A percentile compares a stretch with the other conserved stretches of the same genome.
Evolutionary conservation across 768 basidiomycete genomes (phyloP).

Genomic region (Lactarius evosmus): DNA sequence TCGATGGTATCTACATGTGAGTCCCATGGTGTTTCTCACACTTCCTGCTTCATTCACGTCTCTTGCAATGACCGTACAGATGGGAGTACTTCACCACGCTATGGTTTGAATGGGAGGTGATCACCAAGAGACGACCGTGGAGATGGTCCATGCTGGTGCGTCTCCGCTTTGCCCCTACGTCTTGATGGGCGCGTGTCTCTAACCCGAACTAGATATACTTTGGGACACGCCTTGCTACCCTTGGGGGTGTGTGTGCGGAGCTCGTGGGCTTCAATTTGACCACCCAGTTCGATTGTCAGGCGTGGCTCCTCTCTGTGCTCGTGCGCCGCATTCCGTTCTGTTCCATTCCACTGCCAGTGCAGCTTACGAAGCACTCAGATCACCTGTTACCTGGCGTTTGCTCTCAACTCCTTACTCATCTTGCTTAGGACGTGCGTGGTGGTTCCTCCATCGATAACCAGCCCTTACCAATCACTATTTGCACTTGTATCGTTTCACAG

Average conservation of each 20-base stretch:
- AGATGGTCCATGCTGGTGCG: neutral
- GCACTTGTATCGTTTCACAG: neutral
- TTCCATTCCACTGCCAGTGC: too few relatives aligned
- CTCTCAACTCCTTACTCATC: constrained; percentile 11
- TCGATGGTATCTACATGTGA: constrained; percentile 8
- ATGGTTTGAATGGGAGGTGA: neutral
- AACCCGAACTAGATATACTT: neutral
- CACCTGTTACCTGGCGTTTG: neutral
- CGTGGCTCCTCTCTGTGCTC: neutral
- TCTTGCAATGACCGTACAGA: neutral
- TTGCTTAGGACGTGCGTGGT: constrained; percentile 4
- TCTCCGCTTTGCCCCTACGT: neutral
- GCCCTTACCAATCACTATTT: neutral
- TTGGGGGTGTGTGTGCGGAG: neutral
- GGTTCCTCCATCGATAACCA: neutral
- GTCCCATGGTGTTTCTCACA: neutral
- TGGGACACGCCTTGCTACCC: neutral
- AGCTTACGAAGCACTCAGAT: neutral
- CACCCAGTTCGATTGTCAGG: neutral
- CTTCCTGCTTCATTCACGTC: neutral
- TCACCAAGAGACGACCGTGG: neutral
- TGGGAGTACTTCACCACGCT: constrained; percentile 7
- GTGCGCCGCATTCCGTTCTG: neutral
- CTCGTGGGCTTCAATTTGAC: constrained; percentile 7
- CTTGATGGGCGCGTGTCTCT: neutral